Evolutionary conservation across 2,329 filamentous ascomycete species (phyloP), one percentile per base, ranked within the genome.

Genomic region (Fusarium graminum): DNA sequence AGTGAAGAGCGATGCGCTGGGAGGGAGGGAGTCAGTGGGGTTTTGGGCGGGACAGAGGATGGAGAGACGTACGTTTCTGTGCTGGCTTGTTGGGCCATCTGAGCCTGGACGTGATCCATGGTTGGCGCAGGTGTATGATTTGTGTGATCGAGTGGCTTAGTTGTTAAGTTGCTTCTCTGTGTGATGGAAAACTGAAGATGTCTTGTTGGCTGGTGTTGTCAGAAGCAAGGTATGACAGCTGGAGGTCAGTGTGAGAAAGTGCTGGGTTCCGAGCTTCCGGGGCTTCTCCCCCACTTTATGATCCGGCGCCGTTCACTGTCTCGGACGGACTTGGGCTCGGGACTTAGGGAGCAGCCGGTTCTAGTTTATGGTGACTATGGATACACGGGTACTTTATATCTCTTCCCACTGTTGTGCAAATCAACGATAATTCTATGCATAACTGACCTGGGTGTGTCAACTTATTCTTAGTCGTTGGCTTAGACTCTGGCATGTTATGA

Each of bases 51-150:
- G 14, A 14, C 26, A 25, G 40, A 38, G 43, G 22, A 22, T 22
- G 14, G 22, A 32, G 50, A 32, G 34, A 59, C 76, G 32, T 75
- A 44, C 75, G 81, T 81, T 73, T 79, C 81, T 69, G 81, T 79
- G 52, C 76, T 79, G 64, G 83, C 85, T 74, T 85, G 82, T 63
- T 87, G 81, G 69, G 80, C 81, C 72, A 87, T 80, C 65, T 84
- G 83, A 63, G 85, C 81, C 73, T 86, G 80, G 70, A 87, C 82
- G 80, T 87, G 85, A 57, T 88, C 85, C 85, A 87, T 87, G 19
- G 32, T 43, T 47, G 16, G 12, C 17, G 22, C 9, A 25, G 25
- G 26, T 49, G 36, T 29, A 17, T 32, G 4, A 17, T 26, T 29
- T 45, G 19, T 13, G n/a, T 19, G 17, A 6, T 39, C 13, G 10